A percentile compares a stretch with the other conserved stretches of the same genome.
Evolutionary conservation across 1,284 basidiomycete species (phyloP).

Genomic region (Apiotrichum gracile): DNA sequence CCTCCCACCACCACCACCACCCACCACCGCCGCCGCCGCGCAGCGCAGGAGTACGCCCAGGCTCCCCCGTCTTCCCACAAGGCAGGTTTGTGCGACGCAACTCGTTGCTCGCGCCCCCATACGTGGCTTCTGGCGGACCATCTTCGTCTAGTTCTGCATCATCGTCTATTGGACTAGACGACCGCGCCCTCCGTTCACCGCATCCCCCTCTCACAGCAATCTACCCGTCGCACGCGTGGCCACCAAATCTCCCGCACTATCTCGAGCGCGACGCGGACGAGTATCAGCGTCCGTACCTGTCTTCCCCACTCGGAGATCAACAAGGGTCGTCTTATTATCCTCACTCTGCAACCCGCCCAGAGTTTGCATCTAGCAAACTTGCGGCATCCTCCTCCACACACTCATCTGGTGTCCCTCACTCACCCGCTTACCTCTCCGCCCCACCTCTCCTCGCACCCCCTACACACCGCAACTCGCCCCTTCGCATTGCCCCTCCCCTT

Average conservation of each 20-base stretch:
- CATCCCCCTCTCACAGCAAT: slow-evolving; percentile 40
- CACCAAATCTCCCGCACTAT: slow-evolving; percentile 6
- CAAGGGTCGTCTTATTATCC: slow-evolving; percentile 1
- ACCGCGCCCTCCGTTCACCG: slow-evolving; percentile 36
- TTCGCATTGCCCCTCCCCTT: slow-evolving; percentile 38
- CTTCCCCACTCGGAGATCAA: slow-evolving; percentile 18
- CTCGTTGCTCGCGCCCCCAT: slow-evolving; percentile 1
- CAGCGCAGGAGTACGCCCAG: background rate
- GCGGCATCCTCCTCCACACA: background rate
- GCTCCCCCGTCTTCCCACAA: background rate
- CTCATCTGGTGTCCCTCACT: slow-evolving; percentile 10
- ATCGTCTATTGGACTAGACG: slow-evolving; percentile 17
- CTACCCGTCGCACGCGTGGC: slow-evolving; percentile 20
- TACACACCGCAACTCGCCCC: slow-evolving; percentile 18
- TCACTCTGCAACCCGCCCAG: background rate
- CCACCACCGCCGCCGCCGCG: background rate
- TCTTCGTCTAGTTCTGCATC: slow-evolving; percentile 16
- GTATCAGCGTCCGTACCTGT: slow-evolving; percentile 10
- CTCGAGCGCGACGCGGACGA: slow-evolving; percentile 4
- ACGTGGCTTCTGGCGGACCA: background rate
- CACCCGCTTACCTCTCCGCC: slow-evolving; percentile 12
- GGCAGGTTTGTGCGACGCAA: background rate
- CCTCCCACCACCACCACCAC: background rate
- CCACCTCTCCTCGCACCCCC: slow-evolving; percentile 8
- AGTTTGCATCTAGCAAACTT: slow-evolving; percentile 8